These are phyloP conservation scores for Nicotiana noctiflora DNA, from an alignment of 257 asterid species.

Conservation along the genomic window DNA sequence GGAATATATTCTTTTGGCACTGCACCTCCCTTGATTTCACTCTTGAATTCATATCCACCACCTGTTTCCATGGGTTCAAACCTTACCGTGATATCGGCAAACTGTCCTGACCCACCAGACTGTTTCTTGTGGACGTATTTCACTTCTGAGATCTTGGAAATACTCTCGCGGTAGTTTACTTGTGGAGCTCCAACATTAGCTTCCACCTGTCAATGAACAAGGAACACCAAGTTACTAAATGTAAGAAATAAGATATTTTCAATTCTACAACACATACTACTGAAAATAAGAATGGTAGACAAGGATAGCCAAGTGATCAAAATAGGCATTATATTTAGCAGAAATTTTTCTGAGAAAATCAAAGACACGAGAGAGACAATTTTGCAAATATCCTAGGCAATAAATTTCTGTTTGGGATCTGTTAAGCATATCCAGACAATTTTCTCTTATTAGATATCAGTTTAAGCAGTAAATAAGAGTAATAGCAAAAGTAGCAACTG, in stretches of 20 bases:
- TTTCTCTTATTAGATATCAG: neutral
- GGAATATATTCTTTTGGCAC: conserved; percentile 95
- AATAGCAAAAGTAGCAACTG: neutral
- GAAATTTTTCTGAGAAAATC: neutral
- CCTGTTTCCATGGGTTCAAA: conserved; percentile 92
- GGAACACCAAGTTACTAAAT: neutral
- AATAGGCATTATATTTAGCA: neutral
- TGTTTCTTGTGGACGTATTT: conserved; percentile 94
- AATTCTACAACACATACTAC: neutral
- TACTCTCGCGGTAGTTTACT: conserved; percentile 96
- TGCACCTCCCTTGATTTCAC: conserved; percentile 94
- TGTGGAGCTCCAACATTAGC: conserved; percentile 99
- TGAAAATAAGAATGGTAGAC: neutral
- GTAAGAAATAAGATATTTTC: neutral
- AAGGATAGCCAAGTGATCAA: neutral
- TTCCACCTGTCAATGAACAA: conserved; percentile 58
- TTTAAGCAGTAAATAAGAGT: neutral
- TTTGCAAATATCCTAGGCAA: neutral
- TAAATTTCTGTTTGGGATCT: neutral
- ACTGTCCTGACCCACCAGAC: conserved; percentile 96
- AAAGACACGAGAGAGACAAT: neutral
- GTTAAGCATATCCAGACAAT: neutral
- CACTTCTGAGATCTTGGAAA: conserved; percentile 66
- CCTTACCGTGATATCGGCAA: conserved; percentile 82
- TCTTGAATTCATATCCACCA: conserved; percentile 86